Conservation (phyloP, 1,139 yeast species). For the Blastobotrys serpentis region DNA sequence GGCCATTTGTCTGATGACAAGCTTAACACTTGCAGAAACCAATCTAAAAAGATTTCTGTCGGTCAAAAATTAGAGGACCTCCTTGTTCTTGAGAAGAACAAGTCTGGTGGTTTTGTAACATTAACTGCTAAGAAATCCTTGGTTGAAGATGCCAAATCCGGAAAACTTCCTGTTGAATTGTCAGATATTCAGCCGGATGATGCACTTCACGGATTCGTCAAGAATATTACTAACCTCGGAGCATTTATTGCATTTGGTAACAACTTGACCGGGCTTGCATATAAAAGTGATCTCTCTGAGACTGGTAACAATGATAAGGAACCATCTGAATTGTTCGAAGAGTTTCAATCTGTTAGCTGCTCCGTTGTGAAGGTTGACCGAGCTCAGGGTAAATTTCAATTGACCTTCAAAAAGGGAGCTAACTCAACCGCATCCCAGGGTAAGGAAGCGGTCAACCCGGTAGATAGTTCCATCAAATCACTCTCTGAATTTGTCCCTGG, state of each 20-base stretch:
- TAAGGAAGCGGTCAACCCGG: slow-evolving; percentile 51
- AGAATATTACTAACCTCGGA: slow-evolving; percentile 71
- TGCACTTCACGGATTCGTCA: slow-evolving; percentile 61
- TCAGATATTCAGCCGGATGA: slow-evolving; percentile 57
- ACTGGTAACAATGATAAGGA: slow-evolving; percentile 49
- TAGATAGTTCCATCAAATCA: slow-evolving; percentile 52
- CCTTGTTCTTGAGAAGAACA: slow-evolving; percentile 67
- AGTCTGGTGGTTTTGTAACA: slow-evolving; percentile 57
- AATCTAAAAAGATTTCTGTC: slow-evolving; percentile 80
- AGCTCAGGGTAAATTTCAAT: slow-evolving; percentile 66
- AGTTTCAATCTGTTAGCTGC: slow-evolving; percentile 67
- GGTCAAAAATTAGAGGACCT: slow-evolving; percentile 63
- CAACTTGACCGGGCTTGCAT: slow-evolving; percentile 75
- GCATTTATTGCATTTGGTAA: slow-evolving; percentile 82
- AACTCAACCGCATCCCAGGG: slow-evolving; percentile 15
- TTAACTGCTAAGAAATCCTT: slow-evolving; percentile 66
- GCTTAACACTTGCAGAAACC: slow-evolving; percentile 77
- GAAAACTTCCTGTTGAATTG: slow-evolving; percentile 56
- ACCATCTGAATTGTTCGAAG: slow-evolving; percentile 53
- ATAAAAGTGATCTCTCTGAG: slow-evolving; percentile 70
- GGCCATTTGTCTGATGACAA: slow-evolving; percentile 80
- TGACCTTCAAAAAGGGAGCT: slow-evolving; percentile 47
- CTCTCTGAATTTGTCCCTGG: slow-evolving; percentile 61
- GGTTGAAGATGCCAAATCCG: slow-evolving; percentile 59
- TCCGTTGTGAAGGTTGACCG: slow-evolving; percentile 37